Evolutionary conservation across 2,329 filamentous ascomycete genomes (phyloP).

Genomic region (Cladosporium halotolerans): DNA sequence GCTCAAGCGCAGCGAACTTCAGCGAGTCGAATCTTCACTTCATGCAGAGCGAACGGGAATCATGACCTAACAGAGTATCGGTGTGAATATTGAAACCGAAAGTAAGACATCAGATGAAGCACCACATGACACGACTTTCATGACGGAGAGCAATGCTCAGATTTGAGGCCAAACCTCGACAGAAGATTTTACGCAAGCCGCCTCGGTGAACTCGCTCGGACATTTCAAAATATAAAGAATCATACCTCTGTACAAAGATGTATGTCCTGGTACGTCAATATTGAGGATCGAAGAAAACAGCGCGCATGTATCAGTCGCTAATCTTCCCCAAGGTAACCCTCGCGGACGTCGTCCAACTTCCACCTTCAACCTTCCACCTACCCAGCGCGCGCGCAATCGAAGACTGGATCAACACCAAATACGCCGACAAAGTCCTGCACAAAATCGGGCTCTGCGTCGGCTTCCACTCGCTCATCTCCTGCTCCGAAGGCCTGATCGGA

Average conservation of each 20-base stretch:
- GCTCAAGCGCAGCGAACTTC: neutral
- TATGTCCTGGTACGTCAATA: constrained; percentile 33
- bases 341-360: constrained; percentile 88
- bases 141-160: neutral
- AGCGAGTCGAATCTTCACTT: neutral
- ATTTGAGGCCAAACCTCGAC: neutral
- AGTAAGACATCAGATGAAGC: too few relatives aligned
- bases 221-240: neutral
- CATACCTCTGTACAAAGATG: constrained; percentile 20
- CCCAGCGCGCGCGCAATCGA: constrained; percentile 78
- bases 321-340: constrained; percentile 68
- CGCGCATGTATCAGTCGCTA: neutral
- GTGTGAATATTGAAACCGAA: too few relatives aligned
- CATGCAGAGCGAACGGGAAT: neutral
- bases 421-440: constrained; percentile 91
- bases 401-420: constrained; percentile 95
- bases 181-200: constrained; percentile 7
- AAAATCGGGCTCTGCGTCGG: constrained; percentile 91
- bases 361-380: constrained; percentile 81
- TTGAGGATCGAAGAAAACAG: neutral
- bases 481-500: constrained; percentile 88
- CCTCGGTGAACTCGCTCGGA: constrained; percentile 1
- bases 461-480: constrained; percentile 82
- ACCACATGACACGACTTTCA: neutral
- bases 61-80: too few relatives aligned